Conservation (phyloP, 306 rosid genomes). For the Canavalia ensiformis region DNA sequence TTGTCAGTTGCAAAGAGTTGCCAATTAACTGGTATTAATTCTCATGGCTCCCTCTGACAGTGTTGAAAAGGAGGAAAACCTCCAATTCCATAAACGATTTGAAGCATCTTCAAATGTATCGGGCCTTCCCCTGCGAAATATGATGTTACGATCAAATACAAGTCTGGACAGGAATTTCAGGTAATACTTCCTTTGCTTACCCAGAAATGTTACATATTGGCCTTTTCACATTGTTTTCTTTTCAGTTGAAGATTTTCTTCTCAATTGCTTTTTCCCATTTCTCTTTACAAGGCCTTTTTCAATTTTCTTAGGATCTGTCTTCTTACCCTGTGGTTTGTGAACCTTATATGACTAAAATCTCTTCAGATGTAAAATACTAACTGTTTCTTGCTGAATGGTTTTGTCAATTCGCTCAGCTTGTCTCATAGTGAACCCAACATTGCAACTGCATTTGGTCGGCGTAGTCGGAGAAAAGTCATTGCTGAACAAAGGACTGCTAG, state of each 20-base stretch:
- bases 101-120: conserved; percentile 73
- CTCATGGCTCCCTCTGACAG: conserved; percentile 56
- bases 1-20: conserved; percentile 3
- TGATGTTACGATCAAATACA: conserved; percentile 80
- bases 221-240: conserved; percentile 28
- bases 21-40: conserved; percentile 41
- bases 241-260: conserved; percentile 25
- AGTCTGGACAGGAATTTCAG: conserved; percentile 77
- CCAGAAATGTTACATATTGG: conserved; percentile 12
- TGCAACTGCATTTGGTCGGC: conserved; percentile 95
- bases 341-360: conserved; percentile 44
- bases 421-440: conserved; percentile 99
- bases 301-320: conserved; percentile 10
- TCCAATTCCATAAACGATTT: conserved; percentile 75
- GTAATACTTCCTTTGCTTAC: conserved; percentile 51
- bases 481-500: conserved; percentile 98
- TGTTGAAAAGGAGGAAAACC: conserved; percentile 76
- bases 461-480: conserved; percentile 89
- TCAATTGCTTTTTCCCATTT: not conserved
- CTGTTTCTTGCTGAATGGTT: conserved; percentile 56
- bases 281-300: conserved; percentile 31
- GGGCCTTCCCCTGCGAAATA: conserved; percentile 74
- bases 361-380: conserved; percentile 45
- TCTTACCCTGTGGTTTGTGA: conserved; percentile 25
- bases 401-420: conserved; percentile 76